phyloP scores from a whole-genome alignment of 1,139 yeast genomes.

The Geotrichum restrictum region DNA sequence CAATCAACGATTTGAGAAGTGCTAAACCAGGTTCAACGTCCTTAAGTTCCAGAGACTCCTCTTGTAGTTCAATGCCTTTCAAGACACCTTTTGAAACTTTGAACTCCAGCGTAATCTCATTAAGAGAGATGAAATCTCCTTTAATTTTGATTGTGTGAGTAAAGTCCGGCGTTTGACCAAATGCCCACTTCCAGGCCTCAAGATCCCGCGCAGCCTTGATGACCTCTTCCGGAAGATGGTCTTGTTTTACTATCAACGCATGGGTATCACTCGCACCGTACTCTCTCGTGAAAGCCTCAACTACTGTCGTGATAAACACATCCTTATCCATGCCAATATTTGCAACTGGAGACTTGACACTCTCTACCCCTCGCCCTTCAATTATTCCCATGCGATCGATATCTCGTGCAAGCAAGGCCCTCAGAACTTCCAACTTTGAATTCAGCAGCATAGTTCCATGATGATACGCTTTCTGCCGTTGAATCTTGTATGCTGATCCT shows the following conservation, averaged over 20 bases:
- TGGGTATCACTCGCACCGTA: constrained; percentile 30
- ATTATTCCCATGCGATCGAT: constrained; percentile 46
- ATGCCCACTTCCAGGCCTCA: constrained; percentile 65
- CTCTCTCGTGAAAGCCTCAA: constrained; percentile 44
- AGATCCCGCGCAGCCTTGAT: constrained; percentile 45
- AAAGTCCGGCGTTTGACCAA: constrained; percentile 67
- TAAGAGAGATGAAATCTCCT: constrained; percentile 24
- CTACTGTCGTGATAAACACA: constrained; percentile 49
- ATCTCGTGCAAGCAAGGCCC: constrained; percentile 54
- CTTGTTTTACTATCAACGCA: constrained; percentile 21
- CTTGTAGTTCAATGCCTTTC: constrained; percentile 4
- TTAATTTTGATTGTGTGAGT: constrained; percentile 42
- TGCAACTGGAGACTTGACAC: constrained; percentile 72
- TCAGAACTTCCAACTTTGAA: constrained; percentile 57
- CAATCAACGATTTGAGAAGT: constrained; percentile 1
- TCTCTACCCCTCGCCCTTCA: constrained; percentile 61
- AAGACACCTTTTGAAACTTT: constrained; percentile 15
- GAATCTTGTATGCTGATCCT: constrained; percentile 86
- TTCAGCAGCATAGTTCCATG: constrained; percentile 92
- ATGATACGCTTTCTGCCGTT: constrained; percentile 80
- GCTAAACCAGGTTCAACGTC: constrained; percentile 11
- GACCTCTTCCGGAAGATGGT: constrained; percentile 49
- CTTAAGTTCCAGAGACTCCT: background rate
- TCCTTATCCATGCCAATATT: constrained; percentile 52
- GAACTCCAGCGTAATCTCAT: constrained; percentile 13